A percentile compares a stretch with the other conserved stretches of the same genome.
phyloP scores from a whole-genome alignment of 2,329 filamentous ascomycete genomes.

The Arthrocladium fulminans region DNA sequence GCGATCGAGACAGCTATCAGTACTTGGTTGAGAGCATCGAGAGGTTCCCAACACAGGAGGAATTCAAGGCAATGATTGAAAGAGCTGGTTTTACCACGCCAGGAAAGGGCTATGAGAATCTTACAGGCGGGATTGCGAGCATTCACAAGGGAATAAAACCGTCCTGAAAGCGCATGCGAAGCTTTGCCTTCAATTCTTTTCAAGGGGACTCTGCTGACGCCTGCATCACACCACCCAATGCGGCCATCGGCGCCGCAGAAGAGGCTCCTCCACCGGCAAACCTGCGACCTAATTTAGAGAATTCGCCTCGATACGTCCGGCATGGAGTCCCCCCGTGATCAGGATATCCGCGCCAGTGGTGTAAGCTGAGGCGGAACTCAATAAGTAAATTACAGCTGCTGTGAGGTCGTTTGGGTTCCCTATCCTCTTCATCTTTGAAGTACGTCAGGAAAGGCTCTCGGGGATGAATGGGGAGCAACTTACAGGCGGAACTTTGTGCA shows the following conservation, averaged over 20 bases:
- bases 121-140: slow-evolving; percentile 86
- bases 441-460: neutral
- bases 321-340: slow-evolving; percentile 32
- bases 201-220: too few species aligned
- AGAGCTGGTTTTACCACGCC: slow-evolving; percentile 63
- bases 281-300: neutral
- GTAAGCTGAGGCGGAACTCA: slow-evolving; percentile 35
- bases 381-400: slow-evolving; percentile 33
- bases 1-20: slow-evolving; percentile 92
- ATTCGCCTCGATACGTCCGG: slow-evolving; percentile 20
- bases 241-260: too few species aligned
- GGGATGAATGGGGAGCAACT: neutral
- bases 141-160: slow-evolving; percentile 97
- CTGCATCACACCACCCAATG: too few species aligned
- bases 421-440: slow-evolving; percentile 19
- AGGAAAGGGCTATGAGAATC: slow-evolving; percentile 74
- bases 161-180: slow-evolving; percentile 11
- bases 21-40: slow-evolving; percentile 98
- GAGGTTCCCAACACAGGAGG: slow-evolving; percentile 74
- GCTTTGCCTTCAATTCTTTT: too few species aligned
- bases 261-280: too few species aligned
- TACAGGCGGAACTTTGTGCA: slow-evolving; percentile 11
- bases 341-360: slow-evolving; percentile 32
- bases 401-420: slow-evolving; percentile 34
- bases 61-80: slow-evolving; percentile 74